Evolutionary conservation across 2,329 filamentous ascomycete genomes (phyloP).

Genomic region (Tolypocladium ophioglossoides): DNA sequence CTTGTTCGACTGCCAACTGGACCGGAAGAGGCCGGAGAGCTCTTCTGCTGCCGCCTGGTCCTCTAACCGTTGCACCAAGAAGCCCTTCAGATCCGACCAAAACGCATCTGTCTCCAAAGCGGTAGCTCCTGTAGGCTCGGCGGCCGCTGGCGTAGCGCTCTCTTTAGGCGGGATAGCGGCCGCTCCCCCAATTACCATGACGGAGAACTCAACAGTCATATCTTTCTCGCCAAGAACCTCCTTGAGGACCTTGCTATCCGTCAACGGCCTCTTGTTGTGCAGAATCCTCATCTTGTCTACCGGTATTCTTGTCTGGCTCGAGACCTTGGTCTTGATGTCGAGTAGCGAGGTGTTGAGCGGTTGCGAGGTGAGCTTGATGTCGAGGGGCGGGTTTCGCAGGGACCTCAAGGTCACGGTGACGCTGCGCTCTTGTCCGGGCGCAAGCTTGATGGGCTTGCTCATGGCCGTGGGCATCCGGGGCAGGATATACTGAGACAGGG

Average conservation of each 20-base stretch:
- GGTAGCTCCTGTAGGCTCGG: slow-evolving; percentile 36
- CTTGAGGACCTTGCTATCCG: slow-evolving; percentile 65
- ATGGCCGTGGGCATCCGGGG: slow-evolving; percentile 54
- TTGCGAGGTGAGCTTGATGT: slow-evolving; percentile 53
- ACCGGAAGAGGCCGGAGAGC: slow-evolving; percentile 57
- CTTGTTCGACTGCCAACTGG: slow-evolving; percentile 51
- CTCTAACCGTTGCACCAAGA: slow-evolving; percentile 67
- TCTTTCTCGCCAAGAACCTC: slow-evolving; percentile 52
- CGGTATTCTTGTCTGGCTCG: slow-evolving; percentile 49
- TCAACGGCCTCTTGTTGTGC: slow-evolving; percentile 75
- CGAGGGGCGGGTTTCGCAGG: slow-evolving; percentile 62
- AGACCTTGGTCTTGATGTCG: slow-evolving; percentile 64
- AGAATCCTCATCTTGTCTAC: slow-evolving; percentile 79
- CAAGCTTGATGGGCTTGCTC: slow-evolving; percentile 34
- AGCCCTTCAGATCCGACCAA: slow-evolving; percentile 77
- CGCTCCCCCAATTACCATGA: slow-evolving; percentile 78
- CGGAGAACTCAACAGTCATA: slow-evolving; percentile 58
- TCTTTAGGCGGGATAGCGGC: slow-evolving; percentile 32
- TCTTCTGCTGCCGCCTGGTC: slow-evolving; percentile 56
- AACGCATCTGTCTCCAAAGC: slow-evolving; percentile 64
- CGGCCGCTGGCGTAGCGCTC: slow-evolving; percentile 15
- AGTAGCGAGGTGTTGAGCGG: slow-evolving; percentile 62
- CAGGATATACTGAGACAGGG: slow-evolving; percentile 51
- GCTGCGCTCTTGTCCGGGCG: slow-evolving; percentile 42
- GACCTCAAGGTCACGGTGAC: slow-evolving; percentile 59